Percentiles rank a stretch among this genome's conserved stretches.
These are phyloP conservation scores for Jacaranda mimosifolia DNA, from an alignment of 257 asterid genomes.

Conservation along the genomic window DNA sequence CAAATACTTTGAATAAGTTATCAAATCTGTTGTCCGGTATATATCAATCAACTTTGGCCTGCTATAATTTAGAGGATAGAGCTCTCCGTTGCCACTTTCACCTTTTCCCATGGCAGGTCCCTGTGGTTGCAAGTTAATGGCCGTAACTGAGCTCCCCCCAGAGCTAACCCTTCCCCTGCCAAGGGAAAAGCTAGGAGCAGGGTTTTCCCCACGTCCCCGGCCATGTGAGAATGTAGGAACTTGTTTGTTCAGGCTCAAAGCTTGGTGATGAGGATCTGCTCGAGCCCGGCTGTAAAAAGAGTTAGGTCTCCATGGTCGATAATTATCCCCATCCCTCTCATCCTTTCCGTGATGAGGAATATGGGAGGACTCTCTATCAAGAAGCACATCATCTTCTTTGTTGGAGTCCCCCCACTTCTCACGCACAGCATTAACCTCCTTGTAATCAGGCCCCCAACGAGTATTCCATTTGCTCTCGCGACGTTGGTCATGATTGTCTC, in stretches of 20 bases:
- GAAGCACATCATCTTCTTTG: conserved; percentile 62
- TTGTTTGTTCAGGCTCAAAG: conserved; percentile 63
- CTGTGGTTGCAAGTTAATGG: conserved; percentile 49
- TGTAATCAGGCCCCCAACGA: conserved; percentile 92
- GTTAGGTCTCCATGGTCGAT: conserved; percentile 87
- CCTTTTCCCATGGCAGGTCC: conserved; percentile 62
- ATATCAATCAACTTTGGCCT: conserved; percentile 78
- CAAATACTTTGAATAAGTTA: conserved; percentile 46
- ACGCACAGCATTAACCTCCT: conserved; percentile 58
- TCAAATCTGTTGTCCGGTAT: conserved; percentile 66
- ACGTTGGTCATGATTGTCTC: conserved; percentile 84
- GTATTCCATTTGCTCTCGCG: conserved; percentile 95
- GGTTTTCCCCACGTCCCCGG: conserved; percentile 81
- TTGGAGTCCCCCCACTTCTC: conserved; percentile 79
- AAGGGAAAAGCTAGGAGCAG: conserved; percentile 53
- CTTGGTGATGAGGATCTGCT: conserved; percentile 70
- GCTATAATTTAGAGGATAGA: conserved; percentile 57
- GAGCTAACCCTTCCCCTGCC: conserved; percentile 74
- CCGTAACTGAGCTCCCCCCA: conserved; percentile 49
- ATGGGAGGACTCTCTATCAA: conserved; percentile 65
- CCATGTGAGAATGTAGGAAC: conserved; percentile 68
- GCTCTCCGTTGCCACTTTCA: conserved; percentile 58
- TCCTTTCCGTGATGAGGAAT: conserved; percentile 72
- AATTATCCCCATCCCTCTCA: conserved; percentile 78
- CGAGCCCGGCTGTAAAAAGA: conserved; percentile 80